Base-by-base conservation (phyloP, 768 basidiomycete genomes). In the Trametes meyenii region DNA sequence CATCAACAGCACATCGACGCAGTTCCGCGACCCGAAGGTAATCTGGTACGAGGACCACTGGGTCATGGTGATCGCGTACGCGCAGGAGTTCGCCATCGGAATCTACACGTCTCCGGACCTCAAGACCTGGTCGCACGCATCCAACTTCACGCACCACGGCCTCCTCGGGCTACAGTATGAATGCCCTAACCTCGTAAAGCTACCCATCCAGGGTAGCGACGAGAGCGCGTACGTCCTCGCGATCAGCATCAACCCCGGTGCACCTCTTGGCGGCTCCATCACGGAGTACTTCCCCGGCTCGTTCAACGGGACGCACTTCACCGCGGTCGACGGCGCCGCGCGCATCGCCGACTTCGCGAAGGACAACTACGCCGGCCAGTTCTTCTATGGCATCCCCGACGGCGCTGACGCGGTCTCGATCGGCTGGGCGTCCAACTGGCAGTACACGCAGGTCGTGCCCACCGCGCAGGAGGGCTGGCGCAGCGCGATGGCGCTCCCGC, bases 301-400 rank as follows among this genome's bases (percentile, higher is more conserved):
- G 2, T 63, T 63, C 62, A 53, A 63, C 57, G 62, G 62, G 24
- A 63, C 62, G 33, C 50, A 52, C 39, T 63, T 63, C 57, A 39
- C 48, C 17, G 43, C 56, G 5, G 14, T 58, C 39, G 57, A 54
- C 40, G 29, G 33, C 33, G 52, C 57, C 26, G 40, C 56, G n/a
- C 61, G 61, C 24, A 33, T 55, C 21, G 26, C 57, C 19, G 62
- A 63, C 62, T 63, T 63, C 44, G 62, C 57, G 2, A 50, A 63
- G 48, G 62, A 63, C 57, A 63, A 63, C 62, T 63, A 63, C 46
- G 62, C 62, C 10, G 56, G 56, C 11, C 62, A 63, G 57, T 58
- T 58, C 48, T 58, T 63, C 52, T 58, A 48, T 46, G 62, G 46
- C 52, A 58, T 46, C 35, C 56, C 55, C n/a, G 52, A 51, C 35